Evolutionary conservation across 345 rosid genomes (phyloP).

Genomic region (Excoecaria agallocha): DNA sequence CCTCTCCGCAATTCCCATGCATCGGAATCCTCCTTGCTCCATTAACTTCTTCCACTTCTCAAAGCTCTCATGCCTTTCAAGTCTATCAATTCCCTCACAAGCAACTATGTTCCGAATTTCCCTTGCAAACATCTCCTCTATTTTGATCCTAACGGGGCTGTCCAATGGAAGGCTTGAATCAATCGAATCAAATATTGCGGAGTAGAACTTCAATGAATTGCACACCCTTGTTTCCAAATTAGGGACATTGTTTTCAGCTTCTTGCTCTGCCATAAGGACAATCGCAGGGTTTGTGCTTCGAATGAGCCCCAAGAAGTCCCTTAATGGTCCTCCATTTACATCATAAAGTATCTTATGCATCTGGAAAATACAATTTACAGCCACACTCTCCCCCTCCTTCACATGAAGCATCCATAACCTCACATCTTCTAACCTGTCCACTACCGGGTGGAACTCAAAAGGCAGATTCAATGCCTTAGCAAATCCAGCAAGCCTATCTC

Average conservation of each 20-base stretch:
- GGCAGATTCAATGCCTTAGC: constrained; percentile 79
- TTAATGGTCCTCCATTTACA: constrained; percentile 56
- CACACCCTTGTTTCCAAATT: constrained; percentile 58
- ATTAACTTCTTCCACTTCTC: constrained; percentile 65
- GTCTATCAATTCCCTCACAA: constrained; percentile 84
- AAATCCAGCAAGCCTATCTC: constrained; percentile 76
- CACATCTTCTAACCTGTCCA: constrained; percentile 92
- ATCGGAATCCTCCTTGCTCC: constrained; percentile 78
- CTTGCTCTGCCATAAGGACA: constrained; percentile 80
- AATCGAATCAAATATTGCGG: constrained; percentile 74
- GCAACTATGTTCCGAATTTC: constrained; percentile 82
- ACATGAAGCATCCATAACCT: constrained; percentile 99
- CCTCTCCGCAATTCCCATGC: constrained; percentile 58
- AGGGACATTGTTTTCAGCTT: constrained; percentile 54
- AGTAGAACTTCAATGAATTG: constrained; percentile 72
- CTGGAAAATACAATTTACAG: constrained; percentile 76
- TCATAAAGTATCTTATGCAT: constrained; percentile 85
- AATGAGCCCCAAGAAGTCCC: constrained; percentile 78
- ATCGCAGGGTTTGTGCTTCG: constrained; percentile 73
- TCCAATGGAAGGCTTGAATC: constrained; percentile 58
- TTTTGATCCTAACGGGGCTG: constrained; percentile 59
- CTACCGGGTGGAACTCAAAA: constrained; percentile 93
- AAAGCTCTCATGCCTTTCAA: constrained; percentile 73
- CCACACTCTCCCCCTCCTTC: constrained; percentile 81
- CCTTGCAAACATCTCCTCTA: constrained; percentile 80